Evolutionary conservation across 257 asterid genomes (phyloP).

Genomic region (Ophiorrhiza pumila): DNA sequence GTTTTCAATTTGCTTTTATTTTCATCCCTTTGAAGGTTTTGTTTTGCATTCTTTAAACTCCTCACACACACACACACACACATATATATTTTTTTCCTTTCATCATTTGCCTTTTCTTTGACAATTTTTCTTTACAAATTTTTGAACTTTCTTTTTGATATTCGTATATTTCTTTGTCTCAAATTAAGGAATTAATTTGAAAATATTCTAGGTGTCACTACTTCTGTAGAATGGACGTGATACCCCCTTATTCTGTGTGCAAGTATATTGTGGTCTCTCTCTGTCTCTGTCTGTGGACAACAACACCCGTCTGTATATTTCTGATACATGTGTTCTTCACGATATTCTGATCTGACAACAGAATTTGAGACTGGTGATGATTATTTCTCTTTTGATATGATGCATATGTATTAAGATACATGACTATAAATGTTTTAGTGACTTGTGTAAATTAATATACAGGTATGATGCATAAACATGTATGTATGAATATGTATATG

Average conservation of each 20-base stretch:
- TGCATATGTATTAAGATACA: background rate
- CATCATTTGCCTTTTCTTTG: background rate
- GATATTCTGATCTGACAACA: too few relatives aligned
- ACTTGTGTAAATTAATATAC: background rate
- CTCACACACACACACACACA: too few relatives aligned
- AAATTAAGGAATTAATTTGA: background rate
- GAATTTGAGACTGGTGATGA: background rate
- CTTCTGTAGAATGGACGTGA: background rate
- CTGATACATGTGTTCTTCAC: too few relatives aligned
- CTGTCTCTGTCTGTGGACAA: background rate
- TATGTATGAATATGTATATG: background rate
- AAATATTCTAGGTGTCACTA: background rate
- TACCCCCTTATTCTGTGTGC: background rate
- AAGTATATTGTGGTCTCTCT: background rate
- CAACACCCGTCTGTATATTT: too few relatives aligned
- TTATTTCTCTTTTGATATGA: background rate
- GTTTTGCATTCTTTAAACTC: background rate
- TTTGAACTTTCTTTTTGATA: background rate
- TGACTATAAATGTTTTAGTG: background rate
- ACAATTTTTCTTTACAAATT: too few relatives aligned
- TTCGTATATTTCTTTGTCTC: background rate
- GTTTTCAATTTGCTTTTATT: background rate
- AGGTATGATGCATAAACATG: too few relatives aligned
- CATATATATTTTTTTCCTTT: background rate
- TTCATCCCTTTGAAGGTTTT: background rate